phyloP scores from a whole-genome alignment of 2,329 filamentous ascomycete genomes.

The Aciculosporium take region DNA sequence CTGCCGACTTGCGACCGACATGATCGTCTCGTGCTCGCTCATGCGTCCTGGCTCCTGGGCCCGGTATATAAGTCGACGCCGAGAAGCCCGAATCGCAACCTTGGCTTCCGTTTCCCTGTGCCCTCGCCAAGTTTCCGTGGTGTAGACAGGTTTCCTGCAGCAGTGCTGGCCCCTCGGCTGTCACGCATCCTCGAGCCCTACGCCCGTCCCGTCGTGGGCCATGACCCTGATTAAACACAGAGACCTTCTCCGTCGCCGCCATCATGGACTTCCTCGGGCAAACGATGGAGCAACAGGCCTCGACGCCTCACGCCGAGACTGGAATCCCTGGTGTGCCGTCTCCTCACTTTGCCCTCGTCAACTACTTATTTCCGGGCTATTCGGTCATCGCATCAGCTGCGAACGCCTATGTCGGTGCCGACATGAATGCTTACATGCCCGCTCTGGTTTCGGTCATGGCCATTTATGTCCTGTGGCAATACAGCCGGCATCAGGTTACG shows the following conservation, averaged over 20 bases:
- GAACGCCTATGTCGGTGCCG: conserved; percentile 43
- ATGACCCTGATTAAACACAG: neutral
- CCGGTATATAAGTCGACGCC: neutral
- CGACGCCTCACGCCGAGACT: conserved; percentile 7
- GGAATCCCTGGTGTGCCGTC: conserved; percentile 9
- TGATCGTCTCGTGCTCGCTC: neutral
- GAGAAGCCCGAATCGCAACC: neutral
- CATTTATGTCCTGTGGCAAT: conserved; percentile 36
- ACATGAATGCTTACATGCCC: conserved; percentile 49
- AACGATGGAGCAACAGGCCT: neutral
- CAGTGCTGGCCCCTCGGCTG: neutral
- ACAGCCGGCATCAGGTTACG: conserved; percentile 35
- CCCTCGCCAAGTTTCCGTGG: too few species aligned
- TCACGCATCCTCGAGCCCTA: neutral
- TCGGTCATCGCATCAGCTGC: conserved; percentile 39
- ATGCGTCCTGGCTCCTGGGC: neutral
- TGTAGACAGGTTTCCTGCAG: too few species aligned
- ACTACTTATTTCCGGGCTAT: conserved; percentile 53
- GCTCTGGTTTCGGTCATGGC: conserved; percentile 35
- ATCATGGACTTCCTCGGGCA: conserved; percentile 6
- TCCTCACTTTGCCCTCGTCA: conserved; percentile 36
- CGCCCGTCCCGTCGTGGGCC: too few species aligned
- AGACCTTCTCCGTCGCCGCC: neutral
- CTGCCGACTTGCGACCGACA: neutral
- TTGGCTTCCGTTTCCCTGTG: neutral